phyloP scores from a whole-genome alignment of 129 eudicot species.

The Saussurea involucrata region DNA sequence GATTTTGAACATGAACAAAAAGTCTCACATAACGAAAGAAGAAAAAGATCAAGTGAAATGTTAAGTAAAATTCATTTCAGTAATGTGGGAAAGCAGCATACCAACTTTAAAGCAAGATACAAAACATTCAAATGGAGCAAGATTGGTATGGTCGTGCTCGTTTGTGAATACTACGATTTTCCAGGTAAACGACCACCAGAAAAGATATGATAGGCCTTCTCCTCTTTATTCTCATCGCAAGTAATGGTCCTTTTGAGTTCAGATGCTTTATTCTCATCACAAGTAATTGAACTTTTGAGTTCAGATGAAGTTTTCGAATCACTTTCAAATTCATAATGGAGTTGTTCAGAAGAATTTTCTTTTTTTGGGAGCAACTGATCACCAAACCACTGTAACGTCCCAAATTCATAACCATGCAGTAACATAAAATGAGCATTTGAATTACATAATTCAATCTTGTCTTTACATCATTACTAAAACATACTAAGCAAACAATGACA shows the following conservation, averaged over 20 bases:
- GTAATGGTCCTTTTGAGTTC: too few relatives aligned
- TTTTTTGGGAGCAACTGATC: too few relatives aligned
- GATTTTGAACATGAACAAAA: background rate
- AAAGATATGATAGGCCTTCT: constrained; percentile 6
- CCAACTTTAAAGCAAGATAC: constrained; percentile 30
- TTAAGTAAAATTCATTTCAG: background rate
- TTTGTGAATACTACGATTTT: constrained; percentile 13
- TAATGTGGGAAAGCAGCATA: constrained; percentile 17
- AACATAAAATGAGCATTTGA: too few relatives aligned
- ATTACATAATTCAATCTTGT: too few relatives aligned
- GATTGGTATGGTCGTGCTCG: background rate
- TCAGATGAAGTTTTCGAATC: constrained; percentile 24
- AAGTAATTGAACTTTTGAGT: constrained; percentile 13
- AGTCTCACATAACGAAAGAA: background rate
- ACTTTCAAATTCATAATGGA: constrained; percentile 25
- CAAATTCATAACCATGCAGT: too few relatives aligned
- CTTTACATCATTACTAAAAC: too few relatives aligned
- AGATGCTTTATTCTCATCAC: constrained; percentile 19
- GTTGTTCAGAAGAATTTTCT: too few relatives aligned
- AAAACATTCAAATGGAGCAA: constrained; percentile 1
- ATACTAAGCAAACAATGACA: too few relatives aligned
- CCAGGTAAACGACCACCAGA: constrained; percentile 16
- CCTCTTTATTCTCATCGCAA: too few relatives aligned
- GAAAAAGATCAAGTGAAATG: background rate
- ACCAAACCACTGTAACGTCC: too few relatives aligned